Base-by-base conservation (phyloP, 768 basidiomycete genomes). In the Crassisporium funariophilum region DNA sequence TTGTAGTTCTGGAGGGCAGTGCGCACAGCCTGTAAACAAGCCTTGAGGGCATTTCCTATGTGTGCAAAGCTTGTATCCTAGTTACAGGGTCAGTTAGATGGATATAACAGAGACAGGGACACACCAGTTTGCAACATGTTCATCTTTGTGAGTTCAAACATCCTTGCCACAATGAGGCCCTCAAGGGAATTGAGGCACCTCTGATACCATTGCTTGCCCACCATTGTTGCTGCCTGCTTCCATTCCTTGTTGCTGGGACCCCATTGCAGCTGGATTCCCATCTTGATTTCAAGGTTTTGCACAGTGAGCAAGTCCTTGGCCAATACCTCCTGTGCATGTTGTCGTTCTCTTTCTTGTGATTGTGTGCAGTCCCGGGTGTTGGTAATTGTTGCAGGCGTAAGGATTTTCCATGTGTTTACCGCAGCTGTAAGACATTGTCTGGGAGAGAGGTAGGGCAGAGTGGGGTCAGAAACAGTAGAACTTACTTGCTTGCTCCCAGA, bases 11-110 rank as follows among this genome's bases (percentile, higher is more conserved):
- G 47, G 0, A 64, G 45, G 0, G 65, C 58, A 0, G 52, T 57
- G 0, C 34, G 24, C n/a, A 68, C 62, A n/a, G 62, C 57, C 4
- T 50, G 9, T 5, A 54, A 61, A 2, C 60, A 39, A 7, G 47
- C 44, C 39, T 58, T 50, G 9, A 63, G 41, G 5, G 63, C 57
- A 27, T 58, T 47, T 9, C 27, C 45, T 11, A 55, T 55, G 31
- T 55, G 62, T 62, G 4, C 57, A 39, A 1, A 67, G 34, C 4
- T 49, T 60, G 50, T 68, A 66, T 7, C 65, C 65, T 64, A 16
- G 19, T 4, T 10, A 9, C n/a, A n/a, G n/a, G n/a, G n/a, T n/a
- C n/a, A n/a, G n/a, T n/a, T n/a, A n/a, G n/a, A n/a, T n/a, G n/a
- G n/a, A n/a, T n/a, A n/a, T 19, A 41, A 27, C 15, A 17, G 9